phyloP scores from a whole-genome alignment of 192 early-diverging fungal species.

The Polychytrium aggregatum region DNA sequence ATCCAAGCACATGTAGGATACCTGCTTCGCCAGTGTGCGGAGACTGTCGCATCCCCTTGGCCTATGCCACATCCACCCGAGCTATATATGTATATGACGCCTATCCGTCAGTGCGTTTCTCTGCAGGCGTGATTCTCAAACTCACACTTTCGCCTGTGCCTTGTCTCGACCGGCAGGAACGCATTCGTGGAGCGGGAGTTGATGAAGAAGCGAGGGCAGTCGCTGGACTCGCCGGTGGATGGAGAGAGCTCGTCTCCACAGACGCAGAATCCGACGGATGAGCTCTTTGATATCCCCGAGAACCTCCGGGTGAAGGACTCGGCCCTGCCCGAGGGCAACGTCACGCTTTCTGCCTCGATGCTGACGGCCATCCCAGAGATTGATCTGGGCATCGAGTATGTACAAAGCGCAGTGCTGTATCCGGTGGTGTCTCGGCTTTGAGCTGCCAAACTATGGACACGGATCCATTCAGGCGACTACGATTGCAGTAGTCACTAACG shows the following conservation, averaged over 20 bases:
- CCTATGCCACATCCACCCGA: slow-evolving; percentile 30
- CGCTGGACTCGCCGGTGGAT: slow-evolving; percentile 14
- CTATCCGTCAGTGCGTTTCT: background rate
- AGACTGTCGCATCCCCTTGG: no score
- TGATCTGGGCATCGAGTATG: slow-evolving; percentile 71
- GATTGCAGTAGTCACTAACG: no score
- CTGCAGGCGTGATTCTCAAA: background rate
- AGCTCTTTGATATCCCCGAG: slow-evolving; percentile 56
- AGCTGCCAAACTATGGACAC: no score
- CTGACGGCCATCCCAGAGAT: slow-evolving; percentile 86
- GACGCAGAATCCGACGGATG: slow-evolving; percentile 24
- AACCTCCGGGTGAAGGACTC: slow-evolving; percentile 32
- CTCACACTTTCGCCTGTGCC: background rate
- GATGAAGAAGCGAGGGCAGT: slow-evolving; percentile 38
- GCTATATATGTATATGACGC: slow-evolving; percentile 16
- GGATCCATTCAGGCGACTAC: no score
- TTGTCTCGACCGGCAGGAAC: slow-evolving; percentile 33
- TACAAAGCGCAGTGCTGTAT: no score
- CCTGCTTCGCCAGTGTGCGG: no score
- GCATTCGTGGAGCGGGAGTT: slow-evolving; percentile 75
- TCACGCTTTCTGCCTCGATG: slow-evolving; percentile 76
- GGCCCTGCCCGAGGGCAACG: slow-evolving; percentile 66
- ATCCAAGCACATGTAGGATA: no score
- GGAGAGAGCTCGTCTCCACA: slow-evolving; percentile 1
- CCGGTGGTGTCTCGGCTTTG: no score